These are phyloP conservation scores for Zhuliangozyma parablackwelliae DNA, from an alignment of 1,139 yeast species.

Conservation along the genomic window DNA sequence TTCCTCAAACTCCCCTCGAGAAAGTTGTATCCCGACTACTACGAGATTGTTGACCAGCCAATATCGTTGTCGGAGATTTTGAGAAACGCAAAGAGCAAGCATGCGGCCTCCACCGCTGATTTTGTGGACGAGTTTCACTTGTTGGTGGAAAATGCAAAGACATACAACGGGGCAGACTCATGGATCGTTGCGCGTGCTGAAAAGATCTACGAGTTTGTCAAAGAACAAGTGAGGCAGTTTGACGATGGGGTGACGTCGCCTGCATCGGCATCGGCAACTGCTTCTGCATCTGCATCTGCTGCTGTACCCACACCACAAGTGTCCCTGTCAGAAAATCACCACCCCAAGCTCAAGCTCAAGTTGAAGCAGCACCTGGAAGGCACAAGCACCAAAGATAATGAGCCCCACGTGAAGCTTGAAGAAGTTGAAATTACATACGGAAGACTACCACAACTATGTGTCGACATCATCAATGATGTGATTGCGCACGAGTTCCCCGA, in stretches of 20 bases:
- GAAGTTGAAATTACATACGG: slow-evolving; percentile 14
- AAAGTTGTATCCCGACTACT: slow-evolving; percentile 79
- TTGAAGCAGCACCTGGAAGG: slow-evolving; percentile 3
- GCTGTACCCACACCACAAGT: slow-evolving; percentile 6
- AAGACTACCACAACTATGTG: slow-evolving; percentile 21
- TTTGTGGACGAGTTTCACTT: slow-evolving; percentile 54
- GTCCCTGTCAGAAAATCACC: slow-evolving; percentile 4
- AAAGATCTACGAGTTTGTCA: slow-evolving; percentile 38
- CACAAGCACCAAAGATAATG: no score
- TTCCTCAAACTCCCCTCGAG: slow-evolving; percentile 69
- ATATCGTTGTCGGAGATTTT: slow-evolving; percentile 65
- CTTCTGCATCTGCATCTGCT: background rate
- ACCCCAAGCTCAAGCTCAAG: slow-evolving; percentile 11
- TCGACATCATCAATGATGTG: slow-evolving; percentile 29
- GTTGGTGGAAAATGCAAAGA: slow-evolving; percentile 55
- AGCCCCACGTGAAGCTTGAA: slow-evolving; percentile 1
- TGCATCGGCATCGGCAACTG: slow-evolving; percentile 3
- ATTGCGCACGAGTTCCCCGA: slow-evolving; percentile 41
- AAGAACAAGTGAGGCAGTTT: slow-evolving; percentile 33
- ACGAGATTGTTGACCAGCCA: slow-evolving; percentile 59
- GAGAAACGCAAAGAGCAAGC: slow-evolving; percentile 37
- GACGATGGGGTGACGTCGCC: slow-evolving; percentile 7
- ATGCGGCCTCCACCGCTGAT: slow-evolving; percentile 26
- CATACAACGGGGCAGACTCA: slow-evolving; percentile 59
- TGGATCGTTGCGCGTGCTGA: slow-evolving; percentile 58